Percentiles rank a stretch among this genome's conserved stretches.
Conservation (phyloP, 2,329 filamentous ascomycete genomes). For the Elsinoe perseae region DNA sequence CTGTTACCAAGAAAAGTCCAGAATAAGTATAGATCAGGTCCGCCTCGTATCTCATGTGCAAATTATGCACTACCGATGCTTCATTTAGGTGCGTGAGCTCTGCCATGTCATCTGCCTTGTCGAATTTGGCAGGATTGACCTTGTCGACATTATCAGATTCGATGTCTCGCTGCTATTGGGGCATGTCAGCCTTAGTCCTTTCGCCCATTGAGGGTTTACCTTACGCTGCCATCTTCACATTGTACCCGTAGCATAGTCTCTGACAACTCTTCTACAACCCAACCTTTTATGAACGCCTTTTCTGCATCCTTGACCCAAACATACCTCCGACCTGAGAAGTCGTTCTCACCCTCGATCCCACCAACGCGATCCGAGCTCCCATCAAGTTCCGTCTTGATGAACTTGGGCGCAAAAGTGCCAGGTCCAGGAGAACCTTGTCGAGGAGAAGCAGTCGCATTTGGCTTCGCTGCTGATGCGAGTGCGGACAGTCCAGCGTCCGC, state of each 20-base stretch:
- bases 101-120: constrained; percentile 99
- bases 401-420: constrained; percentile 88
- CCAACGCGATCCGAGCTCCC: constrained; percentile 48
- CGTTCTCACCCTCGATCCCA: constrained; percentile 92
- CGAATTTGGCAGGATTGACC: constrained; percentile 98
- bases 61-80: constrained; percentile 93
- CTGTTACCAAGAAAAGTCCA: constrained; percentile 88
- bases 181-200: constrained; percentile 21
- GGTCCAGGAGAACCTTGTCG: constrained; percentile 43
- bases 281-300: constrained; percentile 82
- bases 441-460: constrained; percentile 7
- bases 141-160: constrained; percentile 87
- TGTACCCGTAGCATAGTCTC: constrained; percentile 70
- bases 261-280: constrained; percentile 74
- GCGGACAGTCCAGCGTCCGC: constrained; percentile 39
- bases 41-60: constrained; percentile 88
- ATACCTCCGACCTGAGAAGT: constrained; percentile 97
- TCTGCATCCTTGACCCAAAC: constrained; percentile 91
- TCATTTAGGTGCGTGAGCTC: constrained; percentile 97
- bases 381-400: constrained; percentile 79
- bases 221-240: constrained; percentile 82
- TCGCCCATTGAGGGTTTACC: constrained; percentile 28
- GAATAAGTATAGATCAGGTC: constrained; percentile 98
- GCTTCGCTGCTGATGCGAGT: constrained; percentile 16
- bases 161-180: constrained; percentile 71